Conservation (phyloP, 306 rosid genomes). For the Arachis hypogaea region DNA sequence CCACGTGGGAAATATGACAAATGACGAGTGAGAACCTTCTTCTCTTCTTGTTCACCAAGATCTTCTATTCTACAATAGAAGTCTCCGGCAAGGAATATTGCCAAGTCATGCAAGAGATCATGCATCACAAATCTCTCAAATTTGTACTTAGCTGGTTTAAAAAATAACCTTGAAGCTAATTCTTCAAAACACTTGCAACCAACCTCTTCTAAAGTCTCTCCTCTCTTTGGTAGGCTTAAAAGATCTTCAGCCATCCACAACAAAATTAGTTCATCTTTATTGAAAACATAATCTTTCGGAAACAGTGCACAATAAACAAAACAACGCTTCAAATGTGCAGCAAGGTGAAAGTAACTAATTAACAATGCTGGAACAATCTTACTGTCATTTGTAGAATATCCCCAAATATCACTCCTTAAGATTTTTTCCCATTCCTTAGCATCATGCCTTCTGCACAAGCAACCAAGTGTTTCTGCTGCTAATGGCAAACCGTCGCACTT, state of each 20-base stretch:
- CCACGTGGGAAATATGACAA: constrained; percentile 1
- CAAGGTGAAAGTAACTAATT: constrained; percentile 46
- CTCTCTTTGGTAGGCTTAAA: not conserved
- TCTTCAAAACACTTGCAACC: constrained; percentile 12
- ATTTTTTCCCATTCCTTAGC: constrained; percentile 3
- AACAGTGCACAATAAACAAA: constrained; percentile 51
- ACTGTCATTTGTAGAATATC: not conserved
- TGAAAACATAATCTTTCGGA: constrained; percentile 35
- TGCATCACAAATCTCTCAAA: not conserved
- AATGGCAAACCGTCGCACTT: constrained; percentile 50
- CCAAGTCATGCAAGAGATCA: constrained; percentile 15
- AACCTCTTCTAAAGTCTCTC: not conserved
- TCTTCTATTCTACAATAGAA: constrained; percentile 2
- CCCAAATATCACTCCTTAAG: constrained; percentile 19
- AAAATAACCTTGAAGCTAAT: constrained; percentile 2
- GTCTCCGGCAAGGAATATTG: not conserved
- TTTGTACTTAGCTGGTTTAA: not conserved
- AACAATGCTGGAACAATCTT: constrained; percentile 26
- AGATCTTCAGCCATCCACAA: constrained; percentile 41
- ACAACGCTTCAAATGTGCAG: constrained; percentile 36
- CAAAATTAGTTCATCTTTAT: constrained; percentile 16
- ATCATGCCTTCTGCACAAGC: constrained; percentile 4
- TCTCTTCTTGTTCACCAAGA: not conserved
- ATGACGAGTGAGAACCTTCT: not conserved
- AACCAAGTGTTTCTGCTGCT: constrained; percentile 39